Conservation (phyloP, 352 stramenopile species). For the Phytophthora cryptogea region DNA sequence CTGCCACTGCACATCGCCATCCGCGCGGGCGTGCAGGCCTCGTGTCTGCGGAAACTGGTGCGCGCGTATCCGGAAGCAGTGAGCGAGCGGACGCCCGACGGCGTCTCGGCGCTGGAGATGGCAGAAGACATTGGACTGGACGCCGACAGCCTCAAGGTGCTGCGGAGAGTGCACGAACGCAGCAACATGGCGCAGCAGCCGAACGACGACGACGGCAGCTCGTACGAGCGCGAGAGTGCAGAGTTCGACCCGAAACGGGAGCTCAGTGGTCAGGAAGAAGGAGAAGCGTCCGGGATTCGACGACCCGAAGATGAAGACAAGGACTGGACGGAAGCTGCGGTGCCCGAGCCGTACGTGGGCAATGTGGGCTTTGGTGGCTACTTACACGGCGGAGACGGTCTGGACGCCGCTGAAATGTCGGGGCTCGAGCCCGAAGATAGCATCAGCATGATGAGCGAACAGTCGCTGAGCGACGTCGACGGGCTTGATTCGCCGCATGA, state of each 20-base stretch:
- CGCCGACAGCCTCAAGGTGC: slow-evolving; percentile 51
- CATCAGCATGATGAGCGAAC: slow-evolving; percentile 48
- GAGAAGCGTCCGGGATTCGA: slow-evolving; percentile 29
- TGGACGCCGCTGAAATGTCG: slow-evolving; percentile 15
- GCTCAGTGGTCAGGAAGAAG: slow-evolving; percentile 31
- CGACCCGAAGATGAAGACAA: slow-evolving; percentile 22
- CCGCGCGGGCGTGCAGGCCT: slow-evolving; percentile 45
- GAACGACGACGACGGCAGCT: slow-evolving; percentile 19
- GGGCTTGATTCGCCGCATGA: slow-evolving; percentile 45
- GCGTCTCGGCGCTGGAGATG: slow-evolving; percentile 56
- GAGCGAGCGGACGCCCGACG: slow-evolving; percentile 47
- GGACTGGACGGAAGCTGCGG: slow-evolving; percentile 21
- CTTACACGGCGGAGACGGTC: slow-evolving; percentile 25
- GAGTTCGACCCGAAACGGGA: slow-evolving; percentile 15
- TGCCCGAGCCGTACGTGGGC: slow-evolving; percentile 28
- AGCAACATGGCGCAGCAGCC: slow-evolving; percentile 21
- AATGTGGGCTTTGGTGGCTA: slow-evolving; percentile 31
- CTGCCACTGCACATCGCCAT: slow-evolving; percentile 86
- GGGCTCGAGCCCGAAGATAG: slow-evolving; percentile 32
- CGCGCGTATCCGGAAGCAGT: slow-evolving; percentile 58
- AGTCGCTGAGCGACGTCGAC: slow-evolving; percentile 45
- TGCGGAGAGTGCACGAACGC: slow-evolving; percentile 36
- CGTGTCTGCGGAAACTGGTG: slow-evolving; percentile 60
- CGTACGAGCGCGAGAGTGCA: slow-evolving; percentile 19
- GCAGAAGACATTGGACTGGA: slow-evolving; percentile 49